A percentile compares a stretch with the other conserved stretches of the same genome.
These are phyloP conservation scores for Xylaria bambusicola DNA, from an alignment of 495 filamentous ascomycete species.

Conservation along the genomic window DNA sequence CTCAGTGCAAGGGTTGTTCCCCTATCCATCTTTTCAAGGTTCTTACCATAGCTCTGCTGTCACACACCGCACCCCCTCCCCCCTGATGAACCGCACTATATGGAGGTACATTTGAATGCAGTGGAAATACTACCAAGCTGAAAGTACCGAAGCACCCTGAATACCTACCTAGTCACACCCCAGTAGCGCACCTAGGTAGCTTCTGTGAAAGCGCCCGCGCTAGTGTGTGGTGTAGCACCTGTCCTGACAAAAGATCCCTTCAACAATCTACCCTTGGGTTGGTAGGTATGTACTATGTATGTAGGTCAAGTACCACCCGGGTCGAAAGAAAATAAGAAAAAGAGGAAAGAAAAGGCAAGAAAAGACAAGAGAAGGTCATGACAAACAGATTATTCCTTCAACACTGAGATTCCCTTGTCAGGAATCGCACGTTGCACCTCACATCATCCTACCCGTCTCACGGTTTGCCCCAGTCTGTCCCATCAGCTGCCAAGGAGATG, in stretches of 20 bases:
- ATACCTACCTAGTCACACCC: no score
- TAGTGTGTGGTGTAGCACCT: no score
- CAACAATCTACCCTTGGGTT: no score
- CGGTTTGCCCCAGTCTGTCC: background rate
- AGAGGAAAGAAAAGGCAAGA: background rate
- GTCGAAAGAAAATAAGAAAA: no score
- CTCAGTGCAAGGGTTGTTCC: conserved; percentile 7
- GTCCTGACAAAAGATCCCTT: no score
- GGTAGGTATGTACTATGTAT: no score
- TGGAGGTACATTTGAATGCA: no score
- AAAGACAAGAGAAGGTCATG: background rate
- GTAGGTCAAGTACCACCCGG: no score
- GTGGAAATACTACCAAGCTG: background rate
- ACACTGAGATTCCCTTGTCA: background rate
- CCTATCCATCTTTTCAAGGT: background rate
- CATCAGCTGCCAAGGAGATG: no score
- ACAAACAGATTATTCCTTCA: background rate
- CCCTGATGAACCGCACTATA: conserved; percentile 4
- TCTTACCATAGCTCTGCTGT: background rate
- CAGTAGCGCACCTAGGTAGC: no score
- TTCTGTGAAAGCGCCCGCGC: no score
- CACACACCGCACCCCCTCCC: background rate
- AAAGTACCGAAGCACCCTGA: background rate
- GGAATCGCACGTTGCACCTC: background rate
- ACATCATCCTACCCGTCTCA: no score